Conservation (phyloP, 2,329 filamentous ascomycete genomes). For the Epichloe glyceriae region DNA sequence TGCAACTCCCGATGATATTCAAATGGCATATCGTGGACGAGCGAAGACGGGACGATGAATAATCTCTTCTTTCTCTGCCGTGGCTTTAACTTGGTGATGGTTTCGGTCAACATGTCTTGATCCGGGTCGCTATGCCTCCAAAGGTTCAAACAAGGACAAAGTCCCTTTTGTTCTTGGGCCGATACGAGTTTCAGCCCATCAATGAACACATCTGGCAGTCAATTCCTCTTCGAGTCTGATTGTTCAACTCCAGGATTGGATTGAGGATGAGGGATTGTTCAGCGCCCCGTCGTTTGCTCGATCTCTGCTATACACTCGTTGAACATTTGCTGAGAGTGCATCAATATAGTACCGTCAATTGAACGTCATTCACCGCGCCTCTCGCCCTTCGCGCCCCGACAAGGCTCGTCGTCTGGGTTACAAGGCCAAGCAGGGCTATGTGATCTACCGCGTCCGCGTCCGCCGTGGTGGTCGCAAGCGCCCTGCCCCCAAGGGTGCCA, state of each 20-base stretch:
- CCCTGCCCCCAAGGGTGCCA: slow-evolving; percentile 94
- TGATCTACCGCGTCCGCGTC: slow-evolving; percentile 98
- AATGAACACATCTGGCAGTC: background rate
- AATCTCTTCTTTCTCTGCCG: slow-evolving; percentile 5
- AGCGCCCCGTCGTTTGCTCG: background rate
- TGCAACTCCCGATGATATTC: slow-evolving; percentile 16
- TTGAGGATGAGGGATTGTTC: background rate
- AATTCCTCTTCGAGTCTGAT: background rate
- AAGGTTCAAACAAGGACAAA: too few species aligned
- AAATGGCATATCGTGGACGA: slow-evolving; percentile 21
- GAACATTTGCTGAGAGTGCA: slow-evolving; percentile 99
- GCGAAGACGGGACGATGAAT: slow-evolving; percentile 10
- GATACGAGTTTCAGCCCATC: too few species aligned
- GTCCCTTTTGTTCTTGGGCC: too few species aligned
- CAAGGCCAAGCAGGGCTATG: slow-evolving; percentile 99
- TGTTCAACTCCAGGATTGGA: background rate
- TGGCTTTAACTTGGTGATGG: background rate
- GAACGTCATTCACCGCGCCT: slow-evolving; percentile 99
- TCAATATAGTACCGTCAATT: slow-evolving; percentile 98
- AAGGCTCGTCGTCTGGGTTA: slow-evolving; percentile 99
- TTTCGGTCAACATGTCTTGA: background rate
- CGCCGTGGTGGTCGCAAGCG: slow-evolving; percentile 98
- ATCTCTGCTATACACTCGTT: slow-evolving; percentile 90
- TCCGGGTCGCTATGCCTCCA: background rate
- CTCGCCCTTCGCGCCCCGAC: slow-evolving; percentile 94